A percentile compares a stretch with the other conserved stretches of the same genome.
These are phyloP conservation scores for Solanum chilense DNA, from an alignment of 257 asterid species.

Conservation along the genomic window DNA sequence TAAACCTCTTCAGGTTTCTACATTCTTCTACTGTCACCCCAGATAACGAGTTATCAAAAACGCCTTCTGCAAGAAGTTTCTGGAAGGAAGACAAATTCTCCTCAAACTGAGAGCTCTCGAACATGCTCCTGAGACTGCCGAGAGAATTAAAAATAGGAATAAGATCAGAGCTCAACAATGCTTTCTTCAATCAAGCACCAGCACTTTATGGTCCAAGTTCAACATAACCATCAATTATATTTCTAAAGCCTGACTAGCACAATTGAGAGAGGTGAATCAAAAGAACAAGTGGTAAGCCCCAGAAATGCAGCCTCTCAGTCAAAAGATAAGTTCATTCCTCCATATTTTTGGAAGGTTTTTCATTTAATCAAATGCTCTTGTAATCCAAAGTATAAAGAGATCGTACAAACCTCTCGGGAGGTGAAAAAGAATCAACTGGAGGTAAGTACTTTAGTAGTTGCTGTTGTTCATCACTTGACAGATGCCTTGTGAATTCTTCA, in stretches of 20 bases:
- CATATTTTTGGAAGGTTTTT: neutral
- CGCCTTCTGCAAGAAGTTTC: slow-evolving; percentile 60
- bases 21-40: slow-evolving; percentile 45
- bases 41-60: slow-evolving; percentile 45
- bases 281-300: neutral
- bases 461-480: slow-evolving; percentile 53
- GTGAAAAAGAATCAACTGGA: slow-evolving; percentile 32
- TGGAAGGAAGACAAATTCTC: slow-evolving; percentile 61
- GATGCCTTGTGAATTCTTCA: slow-evolving; percentile 32
- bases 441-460: slow-evolving; percentile 58
- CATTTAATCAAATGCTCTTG: neutral
- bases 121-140: slow-evolving; percentile 56
- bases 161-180: neutral
- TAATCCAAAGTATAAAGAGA: neutral
- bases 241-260: neutral
- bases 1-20: slow-evolving; percentile 36
- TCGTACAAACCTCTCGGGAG: slow-evolving; percentile 42
- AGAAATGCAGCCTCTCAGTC: neutral
- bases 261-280: neutral
- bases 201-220: neutral
- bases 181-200: neutral
- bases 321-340: neutral
- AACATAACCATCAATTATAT: neutral
- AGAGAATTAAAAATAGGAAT: neutral
- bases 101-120: slow-evolving; percentile 44